These are phyloP conservation scores for Annulohypoxylon moriforme DNA, from an alignment of 495 filamentous ascomycete species.

Conservation along the genomic window DNA sequence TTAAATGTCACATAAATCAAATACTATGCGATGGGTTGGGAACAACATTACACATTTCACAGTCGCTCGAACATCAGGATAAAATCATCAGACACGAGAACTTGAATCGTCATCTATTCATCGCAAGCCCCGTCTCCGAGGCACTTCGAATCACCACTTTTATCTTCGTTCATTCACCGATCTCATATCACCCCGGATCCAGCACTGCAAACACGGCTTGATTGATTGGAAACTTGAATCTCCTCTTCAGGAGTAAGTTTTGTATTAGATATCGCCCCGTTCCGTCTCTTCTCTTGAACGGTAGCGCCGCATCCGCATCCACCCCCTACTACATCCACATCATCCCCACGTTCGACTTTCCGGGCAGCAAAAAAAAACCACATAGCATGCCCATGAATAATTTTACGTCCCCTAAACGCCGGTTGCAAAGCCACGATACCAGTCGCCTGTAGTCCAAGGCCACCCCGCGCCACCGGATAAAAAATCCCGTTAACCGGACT, in stretches of 20 bases:
- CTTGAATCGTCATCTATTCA: background rate
- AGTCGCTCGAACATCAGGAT: background rate
- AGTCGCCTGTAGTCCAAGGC: slow-evolving; percentile 25
- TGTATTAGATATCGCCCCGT: slow-evolving; percentile 14
- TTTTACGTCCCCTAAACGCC: slow-evolving; percentile 32
- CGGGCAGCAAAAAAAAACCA: slow-evolving; percentile 10
- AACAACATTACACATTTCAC: background rate
- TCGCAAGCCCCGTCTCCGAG: background rate
- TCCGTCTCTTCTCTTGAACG: no score
- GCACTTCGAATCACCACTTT: background rate
- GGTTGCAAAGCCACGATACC: slow-evolving; percentile 8
- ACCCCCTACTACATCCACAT: background rate
- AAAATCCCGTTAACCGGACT: slow-evolving; percentile 21
- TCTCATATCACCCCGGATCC: no score
- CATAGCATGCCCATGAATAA: slow-evolving; percentile 7
- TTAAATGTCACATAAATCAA: background rate
- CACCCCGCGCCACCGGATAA: slow-evolving; percentile 10
- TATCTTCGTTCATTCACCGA: background rate
- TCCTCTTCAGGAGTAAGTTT: background rate
- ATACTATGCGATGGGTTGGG: background rate
- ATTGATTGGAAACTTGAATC: background rate
- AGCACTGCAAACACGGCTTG: background rate
- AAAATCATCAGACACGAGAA: background rate
- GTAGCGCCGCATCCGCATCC: background rate
- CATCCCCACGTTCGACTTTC: background rate